Base-by-base conservation (phyloP, 208 protist species). In the Paratrypanosoma confusum region DNA sequence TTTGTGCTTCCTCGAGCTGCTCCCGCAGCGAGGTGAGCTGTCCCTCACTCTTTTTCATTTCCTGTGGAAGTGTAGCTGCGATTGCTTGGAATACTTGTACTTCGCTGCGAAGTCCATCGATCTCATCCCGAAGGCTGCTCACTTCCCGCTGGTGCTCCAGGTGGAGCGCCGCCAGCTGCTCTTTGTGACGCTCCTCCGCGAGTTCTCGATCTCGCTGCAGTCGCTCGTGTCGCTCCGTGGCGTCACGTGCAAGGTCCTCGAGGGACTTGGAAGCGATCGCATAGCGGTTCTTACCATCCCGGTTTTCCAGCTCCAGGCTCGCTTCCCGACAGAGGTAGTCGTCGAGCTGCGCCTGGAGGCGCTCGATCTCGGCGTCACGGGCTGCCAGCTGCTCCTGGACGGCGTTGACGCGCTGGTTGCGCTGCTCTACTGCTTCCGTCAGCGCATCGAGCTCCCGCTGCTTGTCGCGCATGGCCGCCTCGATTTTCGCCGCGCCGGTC, bases 401-500 rank as follows among this genome's bases (percentile, higher is more conserved):
- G 10, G 18, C 27, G 13, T 23, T 17, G n/a, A 46, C 17, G 26
- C 34, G 40, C 40, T 35, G 4, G 24, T 5, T 29, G 18, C 4
- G 5, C 40, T 46, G 18, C 6, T 17, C 6, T 1, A 56, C 32
- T 13, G 29, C 20, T 8, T 37, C 23, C 27, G 22, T 14, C 10
- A 28, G n/a, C 5, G 36, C 48, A 36, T 53, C 56, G 3, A 63
- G 14, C 11, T 57, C 54, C 11, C 33, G 31, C 26, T 77, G 50
- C 14, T 53, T 48, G 18, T 66, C 34, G 11, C 43, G 33, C 57
- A 82, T 45, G 6, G 63, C 57, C 13, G 50, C 27, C 45, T 73
- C 57, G 34, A 75, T 66, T 16, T 57, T 60, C n/a, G 51, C 61
- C n/a, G 67, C 74, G 13, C 65, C 74, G 16, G 70, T 44, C 44